Base-by-base conservation (phyloP, 805 yeast genomes). In the Zygotorulaspora chibaensis region DNA sequence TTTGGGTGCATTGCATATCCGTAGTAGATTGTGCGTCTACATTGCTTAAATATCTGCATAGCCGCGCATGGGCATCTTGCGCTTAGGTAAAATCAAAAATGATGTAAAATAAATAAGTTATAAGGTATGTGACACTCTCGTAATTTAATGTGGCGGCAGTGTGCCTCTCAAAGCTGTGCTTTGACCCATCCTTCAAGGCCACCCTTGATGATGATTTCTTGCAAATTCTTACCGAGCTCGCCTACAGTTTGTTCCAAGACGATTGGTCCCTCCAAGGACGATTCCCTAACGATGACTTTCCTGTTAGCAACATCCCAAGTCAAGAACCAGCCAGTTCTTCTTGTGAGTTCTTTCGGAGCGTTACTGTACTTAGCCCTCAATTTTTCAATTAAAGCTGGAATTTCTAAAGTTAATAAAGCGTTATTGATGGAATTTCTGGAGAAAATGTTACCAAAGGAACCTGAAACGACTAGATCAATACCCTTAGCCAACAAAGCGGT, bases 141-240 rank as follows among this genome's bases (percentile, higher is more conserved):
- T 20, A 20, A 20, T 20, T 20, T 7, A 20, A 33, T 33, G 11
- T 33, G 36, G 6, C 4, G 11, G 4, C 4, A 13, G 16, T 33
- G 36, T 8, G 20, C 18, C 13, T 33, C 15, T 40, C 23, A 45
- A 23, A 45, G 29, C 28, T 87, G 84, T 16, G 89, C 74, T 67
- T 77, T 85, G 47, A 93, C 97, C 99, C 99, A 93, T 35, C 96
- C 95, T 75, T 93, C 99, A 47, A 93, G 79, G 46, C 99, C 99
- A 40, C 99, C 99, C 66, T 88, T 84, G 53, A 91, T 90, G 54
- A 93, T 93, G 60, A 93, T 93, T 57, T 93, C 99, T 71, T 93
- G 99, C 64, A 93, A 75, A 67, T 90, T 90, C 45, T 89, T 81
- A 54, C 99, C 98, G 52, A 93, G 75, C 68, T 93, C 98, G 49